Evolutionary conservation across 371 early-diverging fungal species (phyloP), one percentile per base, ranked within the genome.

Genomic region (Syncephalis plumigaleata): DNA sequence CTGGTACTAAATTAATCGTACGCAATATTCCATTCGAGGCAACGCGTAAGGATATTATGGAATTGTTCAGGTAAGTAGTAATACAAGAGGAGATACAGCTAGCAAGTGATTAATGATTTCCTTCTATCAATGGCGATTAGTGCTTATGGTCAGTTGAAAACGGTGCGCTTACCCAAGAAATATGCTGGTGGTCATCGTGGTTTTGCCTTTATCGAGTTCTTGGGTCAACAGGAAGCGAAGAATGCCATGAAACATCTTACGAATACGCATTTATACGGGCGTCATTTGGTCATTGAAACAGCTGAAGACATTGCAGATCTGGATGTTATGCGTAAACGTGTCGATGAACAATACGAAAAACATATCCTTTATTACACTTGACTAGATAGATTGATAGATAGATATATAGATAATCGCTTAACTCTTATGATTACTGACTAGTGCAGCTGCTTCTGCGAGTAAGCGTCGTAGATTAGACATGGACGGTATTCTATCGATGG

Each of bases 1-100:
- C 65, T 45, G 63, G 70, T 39, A 85, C 85, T 40, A 98, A 98
- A 61, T 63, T 99, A 46, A 67, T 98, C 21, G 79, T 98, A 22
- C 91, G 93, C 51, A 99, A 99, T 68, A 74, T 99, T 45, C 96
- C 99, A 38, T 99, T 99, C 64, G 96, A 98, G 68, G 97, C 98
- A 9, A 90, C 96, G 17, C 79, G 84, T 57, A 84, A 83, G 60
- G 99, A 99, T 54, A 61, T 99, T 44, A 75, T 73, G 31, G 83
- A 90, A 55, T 66, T 99, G 36, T 92, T 98, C 61, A 64, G 73
- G n/a, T n/a, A n/a, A n/a, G n/a, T n/a, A n/a, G n/a, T n/a, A 75
- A 82, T 70, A 55, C 64, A 18, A 15, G 18, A 45, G 45, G 11
- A 26, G 27, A 27, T 15, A 23, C 23, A 47, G 20, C 46, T 42